Percentiles rank a stretch among this genome's conserved stretches.
phyloP scores from a whole-genome alignment of 495 filamentous ascomycete species.

The Chaetomidium leptoderma region DNA sequence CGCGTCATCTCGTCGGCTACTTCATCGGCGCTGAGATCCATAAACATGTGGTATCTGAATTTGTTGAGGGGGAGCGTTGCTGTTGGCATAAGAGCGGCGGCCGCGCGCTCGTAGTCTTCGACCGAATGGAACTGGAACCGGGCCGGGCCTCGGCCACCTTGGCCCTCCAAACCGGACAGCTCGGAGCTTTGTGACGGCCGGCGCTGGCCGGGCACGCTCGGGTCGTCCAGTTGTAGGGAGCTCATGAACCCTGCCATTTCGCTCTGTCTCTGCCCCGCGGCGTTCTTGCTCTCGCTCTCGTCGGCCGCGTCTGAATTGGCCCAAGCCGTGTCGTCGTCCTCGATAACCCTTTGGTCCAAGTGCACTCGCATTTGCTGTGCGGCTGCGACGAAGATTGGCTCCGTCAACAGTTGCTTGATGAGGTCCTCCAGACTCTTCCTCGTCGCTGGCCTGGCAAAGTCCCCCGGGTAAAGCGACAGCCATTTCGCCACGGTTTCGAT shows the following conservation, averaged over 20 bases:
- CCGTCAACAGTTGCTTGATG: slow-evolving; percentile 60
- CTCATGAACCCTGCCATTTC: slow-evolving; percentile 43
- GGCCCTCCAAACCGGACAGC: slow-evolving; percentile 33
- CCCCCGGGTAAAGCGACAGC: slow-evolving; percentile 85
- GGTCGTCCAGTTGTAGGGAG: slow-evolving; percentile 44
- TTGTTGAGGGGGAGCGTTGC: slow-evolving; percentile 62
- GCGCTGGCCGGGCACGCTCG: slow-evolving; percentile 31
- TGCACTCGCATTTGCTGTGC: slow-evolving; percentile 74
- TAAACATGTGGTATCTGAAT: slow-evolving; percentile 74
- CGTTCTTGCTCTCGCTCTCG: slow-evolving; percentile 37
- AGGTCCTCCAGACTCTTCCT: slow-evolving; percentile 66
- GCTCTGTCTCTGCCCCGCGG: slow-evolving; percentile 20
- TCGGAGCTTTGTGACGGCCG: slow-evolving; percentile 47
- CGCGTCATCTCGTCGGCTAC: slow-evolving; percentile 89
- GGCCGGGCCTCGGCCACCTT: slow-evolving; percentile 14
- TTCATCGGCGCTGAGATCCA: slow-evolving; percentile 72
- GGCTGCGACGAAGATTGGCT: slow-evolving; percentile 72
- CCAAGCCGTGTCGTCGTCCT: slow-evolving; percentile 83
- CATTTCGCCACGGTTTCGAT: slow-evolving; percentile 82
- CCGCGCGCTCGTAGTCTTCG: slow-evolving; percentile 72
- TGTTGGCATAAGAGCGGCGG: slow-evolving; percentile 60
- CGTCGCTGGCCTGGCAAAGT: slow-evolving; percentile 80
- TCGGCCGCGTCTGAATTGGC: slow-evolving; percentile 60
- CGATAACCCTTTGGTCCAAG: slow-evolving; percentile 57
- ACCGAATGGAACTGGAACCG: slow-evolving; percentile 56